Evolutionary conservation across 352 stramenopile species (phyloP).

Genomic region (Phytophthora sp.): DNA sequence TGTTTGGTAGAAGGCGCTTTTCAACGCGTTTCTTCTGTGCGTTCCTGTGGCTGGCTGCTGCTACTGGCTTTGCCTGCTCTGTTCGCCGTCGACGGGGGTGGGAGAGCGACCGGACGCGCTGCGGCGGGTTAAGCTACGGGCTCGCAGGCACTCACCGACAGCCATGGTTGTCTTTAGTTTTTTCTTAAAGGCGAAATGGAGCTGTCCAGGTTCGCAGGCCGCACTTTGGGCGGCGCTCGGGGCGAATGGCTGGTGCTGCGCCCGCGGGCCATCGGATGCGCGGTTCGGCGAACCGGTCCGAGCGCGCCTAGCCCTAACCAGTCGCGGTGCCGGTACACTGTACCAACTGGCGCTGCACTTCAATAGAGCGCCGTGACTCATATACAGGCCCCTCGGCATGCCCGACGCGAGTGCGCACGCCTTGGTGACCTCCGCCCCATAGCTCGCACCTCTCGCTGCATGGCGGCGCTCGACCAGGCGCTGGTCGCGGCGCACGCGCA

Average conservation of each 20-base stretch:
- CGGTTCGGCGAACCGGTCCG: conserved; percentile 33
- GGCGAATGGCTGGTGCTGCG: conserved; percentile 70
- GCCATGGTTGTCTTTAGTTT: conserved; percentile 88
- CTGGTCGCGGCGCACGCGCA: conserved; percentile 21
- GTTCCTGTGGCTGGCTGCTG: conserved; percentile 19
- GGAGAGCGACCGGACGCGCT: conserved; percentile 13
- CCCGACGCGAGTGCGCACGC: too few species aligned
- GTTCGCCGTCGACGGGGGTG: conserved; percentile 5
- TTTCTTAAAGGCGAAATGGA: conserved; percentile 92
- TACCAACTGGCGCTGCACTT: neutral
- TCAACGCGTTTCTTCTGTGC: conserved; percentile 10
- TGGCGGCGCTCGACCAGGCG: conserved; percentile 27
- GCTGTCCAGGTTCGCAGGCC: conserved; percentile 15
- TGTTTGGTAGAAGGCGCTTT: conserved; percentile 8
- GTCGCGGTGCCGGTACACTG: conserved; percentile 1
- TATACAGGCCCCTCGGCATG: too few species aligned
- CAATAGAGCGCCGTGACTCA: too few species aligned
- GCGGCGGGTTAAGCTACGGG: conserved; percentile 8
- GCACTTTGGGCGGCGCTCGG: conserved; percentile 23
- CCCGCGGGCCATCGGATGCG: conserved; percentile 29
- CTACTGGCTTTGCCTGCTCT: conserved; percentile 26
- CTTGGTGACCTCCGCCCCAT: neutral
- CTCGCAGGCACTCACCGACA: conserved; percentile 67
- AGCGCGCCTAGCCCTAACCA: conserved; percentile 20
- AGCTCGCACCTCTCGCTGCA: neutral